Evolutionary conservation across 495 filamentous ascomycete species (phyloP).

Genomic region (Neurospora sp.): DNA sequence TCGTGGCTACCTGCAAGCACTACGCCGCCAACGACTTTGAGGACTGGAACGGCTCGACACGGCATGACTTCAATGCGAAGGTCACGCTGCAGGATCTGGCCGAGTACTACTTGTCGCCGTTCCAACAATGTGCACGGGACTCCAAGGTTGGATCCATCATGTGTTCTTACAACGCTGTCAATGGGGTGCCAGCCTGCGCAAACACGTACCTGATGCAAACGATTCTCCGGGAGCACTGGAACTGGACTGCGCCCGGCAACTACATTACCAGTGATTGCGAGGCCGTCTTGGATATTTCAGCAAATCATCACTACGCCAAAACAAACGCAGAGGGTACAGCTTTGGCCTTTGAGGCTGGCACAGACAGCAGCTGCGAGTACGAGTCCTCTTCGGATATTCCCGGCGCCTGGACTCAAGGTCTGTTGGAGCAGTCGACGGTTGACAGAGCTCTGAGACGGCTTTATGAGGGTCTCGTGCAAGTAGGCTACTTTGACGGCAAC

Average conservation of each 20-base stretch:
- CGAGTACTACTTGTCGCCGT: conserved; percentile 38
- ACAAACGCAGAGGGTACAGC: conserved; percentile 16
- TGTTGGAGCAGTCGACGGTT: conserved; percentile 8
- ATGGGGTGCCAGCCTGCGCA: conserved; percentile 36
- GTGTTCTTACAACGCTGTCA: conserved; percentile 40
- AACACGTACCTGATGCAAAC: conserved; percentile 31
- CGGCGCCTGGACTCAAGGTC: conserved; percentile 9
- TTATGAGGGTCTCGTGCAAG: conserved; percentile 37
- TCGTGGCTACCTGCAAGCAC: conserved; percentile 31
- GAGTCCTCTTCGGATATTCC: conserved; percentile 13
- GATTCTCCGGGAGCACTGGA: conserved; percentile 38
- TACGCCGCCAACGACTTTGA: conserved; percentile 33
- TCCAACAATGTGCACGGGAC: conserved; percentile 35
- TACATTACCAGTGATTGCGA: conserved; percentile 38
- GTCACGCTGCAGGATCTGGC: conserved; percentile 34
- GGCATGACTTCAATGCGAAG: conserved; percentile 26
- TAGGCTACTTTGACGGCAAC: conserved; percentile 24
- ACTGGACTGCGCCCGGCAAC: conserved; percentile 29
- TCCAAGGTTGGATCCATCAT: conserved; percentile 37
- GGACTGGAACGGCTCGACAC: conserved; percentile 5
- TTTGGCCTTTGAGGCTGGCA: conserved; percentile 14
- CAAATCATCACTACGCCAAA: conserved; percentile 14
- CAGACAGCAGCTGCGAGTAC: conserved; percentile 12
- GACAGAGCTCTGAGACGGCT: conserved; percentile 13
- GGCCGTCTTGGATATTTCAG: conserved; percentile 29